These are phyloP conservation scores for Sanghuangporus baumii DNA, from an alignment of 1,284 basidiomycete genomes.

Conservation along the genomic window DNA sequence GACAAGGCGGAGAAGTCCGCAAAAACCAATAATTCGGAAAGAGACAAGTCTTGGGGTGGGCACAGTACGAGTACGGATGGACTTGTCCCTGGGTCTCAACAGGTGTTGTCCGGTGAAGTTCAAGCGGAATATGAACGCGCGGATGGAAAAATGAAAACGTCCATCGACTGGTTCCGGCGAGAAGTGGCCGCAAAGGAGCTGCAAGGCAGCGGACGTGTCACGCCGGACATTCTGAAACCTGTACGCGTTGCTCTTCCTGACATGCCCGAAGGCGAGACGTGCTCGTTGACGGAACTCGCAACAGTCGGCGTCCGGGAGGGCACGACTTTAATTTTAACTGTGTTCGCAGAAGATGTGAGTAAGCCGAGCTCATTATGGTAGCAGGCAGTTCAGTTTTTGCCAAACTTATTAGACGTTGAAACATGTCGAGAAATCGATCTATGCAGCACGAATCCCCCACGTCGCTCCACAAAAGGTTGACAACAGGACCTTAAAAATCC, in stretches of 20 bases:
- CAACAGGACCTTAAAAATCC: constrained; percentile 63
- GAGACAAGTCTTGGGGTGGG: neutral
- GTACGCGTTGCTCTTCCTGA: constrained; percentile 54
- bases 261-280: constrained; percentile 27
- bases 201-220: constrained; percentile 70
- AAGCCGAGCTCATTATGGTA: neutral
- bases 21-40: neutral
- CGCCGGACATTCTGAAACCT: constrained; percentile 61
- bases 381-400: constrained; percentile 1
- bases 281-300: constrained; percentile 60
- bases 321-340: constrained; percentile 59
- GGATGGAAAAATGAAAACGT: constrained; percentile 55
- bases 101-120: constrained; percentile 27
- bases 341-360: constrained; percentile 55
- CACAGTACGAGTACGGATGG: constrained; percentile 6
- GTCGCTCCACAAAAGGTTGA: constrained; percentile 68
- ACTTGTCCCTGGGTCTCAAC: constrained; percentile 32
- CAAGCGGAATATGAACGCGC: constrained; percentile 47
- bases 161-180: constrained; percentile 65
- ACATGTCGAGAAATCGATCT: constrained; percentile 63
- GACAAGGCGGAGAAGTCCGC: neutral
- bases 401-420: constrained; percentile 57
- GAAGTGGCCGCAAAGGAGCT: constrained; percentile 62
- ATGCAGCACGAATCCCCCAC: constrained; percentile 63
- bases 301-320: constrained; percentile 77